Evolutionary conservation across 2,329 filamentous ascomycete genomes (phyloP).

Genomic region (Ophidiomyces ophidiicola): DNA sequence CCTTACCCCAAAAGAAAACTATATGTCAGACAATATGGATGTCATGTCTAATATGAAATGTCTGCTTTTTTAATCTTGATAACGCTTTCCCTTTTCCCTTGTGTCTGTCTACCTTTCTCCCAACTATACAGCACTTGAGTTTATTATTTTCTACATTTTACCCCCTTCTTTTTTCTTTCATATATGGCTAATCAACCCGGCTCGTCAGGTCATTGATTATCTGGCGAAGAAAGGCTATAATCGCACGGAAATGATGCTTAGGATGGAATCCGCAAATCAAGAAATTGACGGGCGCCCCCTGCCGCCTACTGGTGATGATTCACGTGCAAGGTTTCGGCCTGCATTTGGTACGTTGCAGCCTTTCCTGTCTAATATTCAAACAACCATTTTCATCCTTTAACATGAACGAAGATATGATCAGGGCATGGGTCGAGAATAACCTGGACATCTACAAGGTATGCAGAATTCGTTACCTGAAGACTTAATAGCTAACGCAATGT

Average conservation of each 20-base stretch:
- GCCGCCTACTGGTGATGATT: constrained; percentile 53
- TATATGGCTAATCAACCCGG: constrained; percentile 1
- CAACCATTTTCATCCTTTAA: background rate
- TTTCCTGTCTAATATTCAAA: constrained; percentile 5
- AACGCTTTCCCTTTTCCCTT: background rate
- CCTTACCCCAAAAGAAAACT: background rate
- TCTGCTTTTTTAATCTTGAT: background rate
- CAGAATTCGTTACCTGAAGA: background rate
- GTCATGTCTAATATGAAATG: background rate
- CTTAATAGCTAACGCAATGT: constrained; percentile 7
- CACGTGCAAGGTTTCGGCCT: constrained; percentile 63
- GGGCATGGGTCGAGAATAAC: constrained; percentile 78
- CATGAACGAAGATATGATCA: constrained; percentile 44
- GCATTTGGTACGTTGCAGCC: constrained; percentile 44
- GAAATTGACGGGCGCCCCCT: constrained; percentile 71
- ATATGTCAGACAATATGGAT: background rate
- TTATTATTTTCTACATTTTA: constrained; percentile 1
- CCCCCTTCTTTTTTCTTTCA: background rate
- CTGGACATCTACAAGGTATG: constrained; percentile 83
- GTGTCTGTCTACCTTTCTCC: background rate
- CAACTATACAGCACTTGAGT: background rate
- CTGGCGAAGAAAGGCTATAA: constrained; percentile 90
- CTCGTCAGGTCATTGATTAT: constrained; percentile 71
- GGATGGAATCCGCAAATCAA: constrained; percentile 75
- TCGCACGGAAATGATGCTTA: constrained; percentile 80